Conservation (phyloP, 345 rosid genomes). For the Gossypium turneri region DNA sequence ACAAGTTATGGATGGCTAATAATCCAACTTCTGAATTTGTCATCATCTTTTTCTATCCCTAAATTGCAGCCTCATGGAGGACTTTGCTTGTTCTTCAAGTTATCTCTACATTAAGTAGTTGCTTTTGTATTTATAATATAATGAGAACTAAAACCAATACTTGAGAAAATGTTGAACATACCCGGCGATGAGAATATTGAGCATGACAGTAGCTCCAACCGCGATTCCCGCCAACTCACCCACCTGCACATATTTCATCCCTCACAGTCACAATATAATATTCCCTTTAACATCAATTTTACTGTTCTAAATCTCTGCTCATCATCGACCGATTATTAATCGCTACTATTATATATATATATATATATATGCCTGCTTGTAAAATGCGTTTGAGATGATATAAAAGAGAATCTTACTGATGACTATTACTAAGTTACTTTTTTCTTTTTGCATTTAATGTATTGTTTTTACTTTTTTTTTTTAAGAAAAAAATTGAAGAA, state of each 20-base stretch:
- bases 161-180: conserved; percentile 12
- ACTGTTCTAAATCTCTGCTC: background rate
- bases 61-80: background rate
- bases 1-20: background rate
- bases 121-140: background rate
- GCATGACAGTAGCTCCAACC: conserved; percentile 92
- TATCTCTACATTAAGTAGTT: background rate
- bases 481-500: background rate
- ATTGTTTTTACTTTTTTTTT: too few species aligned
- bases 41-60: background rate
- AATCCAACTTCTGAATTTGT: too few species aligned
- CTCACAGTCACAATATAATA: conserved; percentile 11
- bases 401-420: background rate
- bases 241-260: conserved; percentile 40
- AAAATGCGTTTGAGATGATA: background rate
- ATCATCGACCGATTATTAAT: too few species aligned
- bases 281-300: background rate
- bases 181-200: conserved; percentile 90
- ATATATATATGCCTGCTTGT: too few species aligned
- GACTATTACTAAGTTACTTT: too few species aligned
- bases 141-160: too few species aligned
- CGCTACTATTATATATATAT: background rate
- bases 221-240: conserved; percentile 92
- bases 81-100: background rate
- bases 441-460: too few species aligned